Evolutionary conservation across 225 moss, liverwort and hornwort genomes (phyloP), one percentile per base, ranked within the genome.

Genomic region (Climacium dendroides): DNA sequence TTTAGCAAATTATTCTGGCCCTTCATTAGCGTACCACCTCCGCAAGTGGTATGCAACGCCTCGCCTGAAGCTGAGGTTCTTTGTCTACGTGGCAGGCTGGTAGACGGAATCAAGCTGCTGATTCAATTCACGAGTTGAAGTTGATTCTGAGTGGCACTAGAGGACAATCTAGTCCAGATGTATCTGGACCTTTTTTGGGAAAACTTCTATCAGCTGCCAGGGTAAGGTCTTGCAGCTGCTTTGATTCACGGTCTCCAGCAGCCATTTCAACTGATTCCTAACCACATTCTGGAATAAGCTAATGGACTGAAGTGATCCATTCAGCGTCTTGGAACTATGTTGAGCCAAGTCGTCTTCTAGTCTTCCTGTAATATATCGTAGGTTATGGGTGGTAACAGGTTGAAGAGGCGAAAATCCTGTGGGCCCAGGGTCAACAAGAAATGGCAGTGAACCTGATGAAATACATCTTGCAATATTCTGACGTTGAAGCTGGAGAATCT

Each of bases 351-450:
- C 70, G 41, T 60, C 22, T 17, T 71, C 29, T 67, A 43, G 55
- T 79, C 80, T 78, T 79, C 43, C 67, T 87, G n/a, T 78, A 53
- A 67, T 50, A 19, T 43, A 39, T 63, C 66, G n/a, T 66, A 64
- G 67, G 63, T 62, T 65, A 23, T 78, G 78, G 77, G 86, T 64
- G 90, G 82, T 53, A 72, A 60, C 95, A 98, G 98, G 94, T 99
- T 87, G 98, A 97, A 86, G 98, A 99, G 89, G 98, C 97, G 30
- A 99, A 99, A 84, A 95, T 99, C 61, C 87, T 99, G 48, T 99
- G 98, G 98, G 97, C 94, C 41, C 95, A 99, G 89, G 95, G 94
- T 74, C 97, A 99, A 83, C 95, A 97, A 89, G 98, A 96, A 89
- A 95, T 99, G 97, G 97, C 97, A 57, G 95, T 99, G 75, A 96